Conservation (phyloP, 345 rosid genomes). For the Ceriops decandra region DNA sequence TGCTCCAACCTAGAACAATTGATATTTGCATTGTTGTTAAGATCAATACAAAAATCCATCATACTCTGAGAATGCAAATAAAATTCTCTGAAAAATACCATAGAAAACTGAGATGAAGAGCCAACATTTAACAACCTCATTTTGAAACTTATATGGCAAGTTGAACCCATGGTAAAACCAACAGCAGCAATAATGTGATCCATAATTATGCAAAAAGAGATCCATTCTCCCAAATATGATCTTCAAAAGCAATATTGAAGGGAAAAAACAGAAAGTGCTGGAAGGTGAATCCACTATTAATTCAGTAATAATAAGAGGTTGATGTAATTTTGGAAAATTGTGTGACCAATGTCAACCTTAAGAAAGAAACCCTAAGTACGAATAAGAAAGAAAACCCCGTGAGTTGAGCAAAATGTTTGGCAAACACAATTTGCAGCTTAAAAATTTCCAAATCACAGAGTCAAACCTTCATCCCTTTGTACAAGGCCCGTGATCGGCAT, state of each 20-base stretch:
- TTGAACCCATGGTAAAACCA: background rate
- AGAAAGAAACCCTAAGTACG: background rate
- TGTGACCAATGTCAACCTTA: background rate
- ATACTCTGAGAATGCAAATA: background rate
- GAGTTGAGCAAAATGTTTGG: background rate
- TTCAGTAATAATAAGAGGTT: background rate
- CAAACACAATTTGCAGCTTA: slow-evolving; percentile 7
- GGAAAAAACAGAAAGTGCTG: background rate
- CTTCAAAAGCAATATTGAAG: background rate
- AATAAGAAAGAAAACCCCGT: background rate
- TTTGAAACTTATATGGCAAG: no score
- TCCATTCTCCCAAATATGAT: background rate
- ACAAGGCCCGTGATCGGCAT: slow-evolving; percentile 95
- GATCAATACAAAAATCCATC: background rate
- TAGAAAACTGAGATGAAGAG: background rate
- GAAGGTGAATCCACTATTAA: background rate
- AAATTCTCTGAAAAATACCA: background rate
- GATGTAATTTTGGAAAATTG: background rate
- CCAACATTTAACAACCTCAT: no score
- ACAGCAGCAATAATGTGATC: background rate
- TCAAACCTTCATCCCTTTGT: slow-evolving; percentile 96
- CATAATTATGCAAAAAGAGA: background rate
- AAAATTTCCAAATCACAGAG: slow-evolving; percentile 16
- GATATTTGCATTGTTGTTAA: background rate
- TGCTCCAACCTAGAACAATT: slow-evolving; percentile 78